Base-by-base conservation (phyloP, 495 filamentous ascomycete species). In the Xylaria longipes region DNA sequence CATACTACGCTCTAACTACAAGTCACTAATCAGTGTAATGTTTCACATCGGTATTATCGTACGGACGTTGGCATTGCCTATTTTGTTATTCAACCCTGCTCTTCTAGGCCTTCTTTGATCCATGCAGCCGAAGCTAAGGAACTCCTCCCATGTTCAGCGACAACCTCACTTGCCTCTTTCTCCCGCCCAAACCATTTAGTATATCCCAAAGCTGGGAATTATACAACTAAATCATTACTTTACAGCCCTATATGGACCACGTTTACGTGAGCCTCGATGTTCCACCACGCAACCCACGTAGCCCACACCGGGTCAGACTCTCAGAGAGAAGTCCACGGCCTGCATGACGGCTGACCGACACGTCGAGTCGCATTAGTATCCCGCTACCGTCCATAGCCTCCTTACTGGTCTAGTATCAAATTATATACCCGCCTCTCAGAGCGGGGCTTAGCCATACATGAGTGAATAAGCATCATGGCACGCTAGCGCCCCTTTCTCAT, bases 381-480 rank as follows among this genome's bases (percentile, higher is more conserved):
- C 14, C 29, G n/a, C 54, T 20, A 58, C 31, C 39, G 20, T 45
- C 39, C 33, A 65, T 65, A 48, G 20, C 15, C 39, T 35, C 27
- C 25, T 20, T 46, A 37, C n/a, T n/a, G n/a, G 33, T 58, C 33
- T n/a, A 60, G 31, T 22, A 37, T 37, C 33, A 37, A 60, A 60
- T 35, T 60, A 56, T 56, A 56, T 22, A 35, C 33, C 29, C 5
- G 17, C 17, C 0, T 37, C 31, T 22, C 57, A 17, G 8, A 37
- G 57, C 57, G 57, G 31, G 57, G 57, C 33, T 22, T 9, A 8
- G 6, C 31, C 17, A 5, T 33, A 60, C n/a, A 37, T 22, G 29
- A 27, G 61, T 64, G 27, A 65, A 45, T 45, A 65, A 50, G 52
- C 52, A 65, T 52, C 29, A 48, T 25, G 63, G 8, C 15, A 31